These are phyloP conservation scores for Lodderomyces theae DNA, from an alignment of 1,139 yeast genomes.

Conservation along the genomic window DNA sequence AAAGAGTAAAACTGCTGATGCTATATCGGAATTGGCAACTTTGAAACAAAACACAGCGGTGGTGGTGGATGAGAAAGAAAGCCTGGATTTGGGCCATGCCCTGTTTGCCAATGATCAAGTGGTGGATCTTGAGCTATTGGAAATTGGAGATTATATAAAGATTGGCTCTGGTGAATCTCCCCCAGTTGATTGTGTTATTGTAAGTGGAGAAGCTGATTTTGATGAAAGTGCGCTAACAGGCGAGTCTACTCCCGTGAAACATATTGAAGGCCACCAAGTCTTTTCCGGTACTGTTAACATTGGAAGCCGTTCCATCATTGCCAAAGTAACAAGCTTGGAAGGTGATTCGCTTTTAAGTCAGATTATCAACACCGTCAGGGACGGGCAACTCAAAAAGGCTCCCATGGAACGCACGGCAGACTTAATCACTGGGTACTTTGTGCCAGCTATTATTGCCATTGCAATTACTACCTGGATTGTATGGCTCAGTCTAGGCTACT, in stretches of 20 bases:
- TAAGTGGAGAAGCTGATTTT: conserved; percentile 57
- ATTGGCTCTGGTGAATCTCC: conserved; percentile 70
- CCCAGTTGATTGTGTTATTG: conserved; percentile 64
- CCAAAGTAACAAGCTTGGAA: conserved; percentile 57
- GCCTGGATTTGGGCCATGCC: too few species aligned
- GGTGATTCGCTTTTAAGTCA: conserved; percentile 69
- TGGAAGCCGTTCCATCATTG: conserved; percentile 54
- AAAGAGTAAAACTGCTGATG: conserved; percentile 64
- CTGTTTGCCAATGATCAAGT: conserved; percentile 30
- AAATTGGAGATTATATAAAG: conserved; percentile 59
- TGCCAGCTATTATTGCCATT: conserved; percentile 60
- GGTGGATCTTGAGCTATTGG: conserved; percentile 53
- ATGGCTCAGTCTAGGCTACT: conserved; percentile 60
- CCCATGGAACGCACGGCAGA: conserved; percentile 76
- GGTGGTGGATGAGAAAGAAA: conserved; percentile 32
- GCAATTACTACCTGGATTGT: conserved; percentile 66
- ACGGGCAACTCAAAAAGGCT: conserved; percentile 71
- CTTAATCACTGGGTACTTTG: conserved; percentile 67
- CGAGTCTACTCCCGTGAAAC: conserved; percentile 55
- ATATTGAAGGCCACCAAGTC: conserved; percentile 55
- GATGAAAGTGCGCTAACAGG: conserved; percentile 82
- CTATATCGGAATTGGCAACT: conserved; percentile 52
- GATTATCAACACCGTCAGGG: conserved; percentile 67
- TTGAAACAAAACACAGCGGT: conserved; percentile 53
- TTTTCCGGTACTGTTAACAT: conserved; percentile 71